Conservation (phyloP, 495 filamentous ascomycete genomes). For the Melanomma pulvis-pyrius region DNA sequence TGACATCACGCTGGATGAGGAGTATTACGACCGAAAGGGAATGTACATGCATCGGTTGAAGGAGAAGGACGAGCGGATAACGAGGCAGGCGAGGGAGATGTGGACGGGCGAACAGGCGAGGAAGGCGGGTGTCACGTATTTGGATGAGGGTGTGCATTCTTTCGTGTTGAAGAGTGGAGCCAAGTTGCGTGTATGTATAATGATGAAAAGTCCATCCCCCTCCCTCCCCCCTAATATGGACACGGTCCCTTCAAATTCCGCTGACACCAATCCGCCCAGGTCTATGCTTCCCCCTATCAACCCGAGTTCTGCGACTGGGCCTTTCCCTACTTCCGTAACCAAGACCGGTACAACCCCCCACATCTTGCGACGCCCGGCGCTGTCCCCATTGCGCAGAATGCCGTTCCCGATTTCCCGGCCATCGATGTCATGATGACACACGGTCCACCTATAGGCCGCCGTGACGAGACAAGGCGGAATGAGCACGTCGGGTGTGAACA, state of each 20-base stretch:
- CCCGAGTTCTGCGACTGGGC: conserved; percentile 63
- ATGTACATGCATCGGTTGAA: conserved; percentile 31
- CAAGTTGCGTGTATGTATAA: conserved; percentile 48
- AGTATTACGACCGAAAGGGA: conserved; percentile 47
- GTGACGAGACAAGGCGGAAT: conserved; percentile 52
- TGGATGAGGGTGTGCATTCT: conserved; percentile 65
- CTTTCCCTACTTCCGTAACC: conserved; percentile 60
- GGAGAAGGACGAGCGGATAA: conserved; percentile 21
- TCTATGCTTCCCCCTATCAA: conserved; percentile 73
- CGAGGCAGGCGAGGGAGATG: conserved; percentile 41
- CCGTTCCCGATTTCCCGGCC: conserved; percentile 53
- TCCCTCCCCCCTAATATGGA: not conserved
- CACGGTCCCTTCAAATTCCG: not conserved
- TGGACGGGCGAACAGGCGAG: conserved; percentile 56
- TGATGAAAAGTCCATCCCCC: not conserved
- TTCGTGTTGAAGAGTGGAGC: conserved; percentile 64
- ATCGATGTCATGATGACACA: conserved; percentile 75
- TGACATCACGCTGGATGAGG: conserved; percentile 69
- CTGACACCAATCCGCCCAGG: not conserved
- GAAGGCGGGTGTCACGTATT: conserved; percentile 59
- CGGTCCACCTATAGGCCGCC: conserved; percentile 64
- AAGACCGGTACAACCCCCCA: conserved; percentile 59
- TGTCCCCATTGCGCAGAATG: conserved; percentile 48
- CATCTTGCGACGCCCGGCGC: conserved; percentile 22
- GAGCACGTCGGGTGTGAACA: conserved; percentile 58